Evolutionary conservation across 768 basidiomycete species (phyloP), one percentile per base, ranked within the genome.

Genomic region (Mycena maculata): DNA sequence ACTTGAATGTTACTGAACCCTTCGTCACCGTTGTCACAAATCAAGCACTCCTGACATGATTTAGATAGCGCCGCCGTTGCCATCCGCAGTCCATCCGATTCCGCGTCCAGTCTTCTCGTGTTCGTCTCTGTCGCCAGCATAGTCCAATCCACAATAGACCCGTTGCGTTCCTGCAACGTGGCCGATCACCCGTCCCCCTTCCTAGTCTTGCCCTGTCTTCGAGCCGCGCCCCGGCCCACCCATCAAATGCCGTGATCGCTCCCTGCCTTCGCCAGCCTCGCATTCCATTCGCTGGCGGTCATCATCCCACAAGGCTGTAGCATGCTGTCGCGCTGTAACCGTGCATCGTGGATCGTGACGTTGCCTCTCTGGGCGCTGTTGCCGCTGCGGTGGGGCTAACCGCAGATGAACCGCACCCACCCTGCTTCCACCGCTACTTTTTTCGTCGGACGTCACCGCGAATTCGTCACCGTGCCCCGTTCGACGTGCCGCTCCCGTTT

Each of bases 41-140:
- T 61, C 48, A 52, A 25, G n/a, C n/a, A 39, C 36, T 36, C 45
- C 33, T 50, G 56, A 58, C 42, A 42, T 60, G 58, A 50, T 49
- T 54, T 27, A n/a, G n/a, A n/a, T n/a, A n/a, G n/a, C 30, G 31
- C 52, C 53, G 36, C 38, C 44, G 50, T 55, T 38, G 18, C 48
- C 50, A 44, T 54, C 50, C 60, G 71, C 56, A 58, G 54, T 54
- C 50, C 53, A 59, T 63, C 60, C 55, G 53, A 58, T 54, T 44
- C 54, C 58, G 54, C 22, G 23, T 31, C 39, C 7, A 36, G 6
- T 62, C 23, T 16, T 36, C 55, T 56, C 57, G 90, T 88, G 93
- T 85, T 27, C 79, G 12, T 53, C 85, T 10, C 79, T 82, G 15
- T n/a, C 33, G n/a, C 50, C 60, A n/a, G n/a, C n/a, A n/a, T n/a